phyloP scores from a whole-genome alignment of 169 alveolate genomes.

The Plasmodium sp. region DNA sequence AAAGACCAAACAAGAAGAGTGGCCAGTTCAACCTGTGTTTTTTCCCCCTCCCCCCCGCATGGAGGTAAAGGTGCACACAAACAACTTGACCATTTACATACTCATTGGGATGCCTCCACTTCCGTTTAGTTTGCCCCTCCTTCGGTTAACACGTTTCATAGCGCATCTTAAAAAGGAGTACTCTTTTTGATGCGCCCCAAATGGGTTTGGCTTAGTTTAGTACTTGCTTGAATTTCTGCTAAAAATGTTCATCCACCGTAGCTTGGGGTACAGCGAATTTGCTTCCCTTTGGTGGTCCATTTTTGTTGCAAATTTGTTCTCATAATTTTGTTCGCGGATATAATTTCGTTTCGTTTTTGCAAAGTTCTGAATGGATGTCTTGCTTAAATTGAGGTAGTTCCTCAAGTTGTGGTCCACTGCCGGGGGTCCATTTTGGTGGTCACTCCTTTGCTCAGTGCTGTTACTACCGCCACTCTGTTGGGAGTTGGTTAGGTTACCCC shows the following conservation, averaged over 20 bases:
- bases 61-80: background rate
- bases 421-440: background rate
- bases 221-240: constrained; percentile 26
- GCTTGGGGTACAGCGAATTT: constrained; percentile 14
- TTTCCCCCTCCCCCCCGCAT: background rate
- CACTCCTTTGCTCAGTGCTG: background rate
- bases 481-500: background rate
- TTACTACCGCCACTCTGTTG: background rate
- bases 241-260: constrained; percentile 51
- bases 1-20: background rate
- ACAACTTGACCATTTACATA: background rate
- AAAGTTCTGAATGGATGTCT: constrained; percentile 10
- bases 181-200: background rate
- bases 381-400: constrained; percentile 16
- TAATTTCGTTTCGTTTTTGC: constrained; percentile 7
- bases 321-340: background rate
- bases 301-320: background rate
- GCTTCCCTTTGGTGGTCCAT: background rate
- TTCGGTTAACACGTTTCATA: background rate
- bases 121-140: background rate
- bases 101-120: background rate
- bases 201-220: background rate
- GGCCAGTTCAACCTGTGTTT: background rate
- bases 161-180: no score
- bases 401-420: background rate